Evolutionary conservation across 331 rosid genomes (phyloP), one percentile per base, ranked within the genome.

Genomic region (Dryas integrifolia): DNA sequence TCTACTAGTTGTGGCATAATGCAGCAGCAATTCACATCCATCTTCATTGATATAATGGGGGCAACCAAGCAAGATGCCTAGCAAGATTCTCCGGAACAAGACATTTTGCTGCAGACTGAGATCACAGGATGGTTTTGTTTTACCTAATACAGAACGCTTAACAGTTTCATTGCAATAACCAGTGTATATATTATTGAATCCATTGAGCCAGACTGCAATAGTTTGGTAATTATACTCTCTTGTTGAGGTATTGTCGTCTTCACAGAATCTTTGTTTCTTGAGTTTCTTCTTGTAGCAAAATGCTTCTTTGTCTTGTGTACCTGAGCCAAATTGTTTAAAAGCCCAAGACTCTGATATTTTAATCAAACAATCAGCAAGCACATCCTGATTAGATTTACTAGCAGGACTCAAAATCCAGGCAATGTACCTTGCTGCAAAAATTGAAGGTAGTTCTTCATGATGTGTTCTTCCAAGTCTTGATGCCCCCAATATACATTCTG

Each of bases 341-440:
- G 43, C 58, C 70, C 14, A 57, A 40, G 81, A 63, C 38, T 41
- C 69, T n/a, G 86, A 82, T 50, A 72, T 56, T 81, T 72, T 75
- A 48, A 68, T 55, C 67, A 82, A 79, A 55, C 39, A 46, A 66
- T 72, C 70, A 43, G 79, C 61, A 44, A 82, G 69, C n/a, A 45
- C 53, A 50, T 48, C 74, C 74, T 72, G 79, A 41, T 76, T 55
- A 70, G 64, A 48, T 49, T 46, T 79, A 79, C 68, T 53, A 49
- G 41, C 53, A 41, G 86, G 86, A 66, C 62, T 45, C 72, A 79
- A 65, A 53, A 79, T 72, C 84, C 86, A 82, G 16, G 83, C 86
- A 41, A 79, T 61, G 81, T 79, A 79, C 73, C 81, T 47, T 40
- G 84, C 86, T 44, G 84, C 86, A 62, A 78, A 24, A 79, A 47